Base-by-base conservation (phyloP, 768 basidiomycete genomes). In the Boletus reticulatus region DNA sequence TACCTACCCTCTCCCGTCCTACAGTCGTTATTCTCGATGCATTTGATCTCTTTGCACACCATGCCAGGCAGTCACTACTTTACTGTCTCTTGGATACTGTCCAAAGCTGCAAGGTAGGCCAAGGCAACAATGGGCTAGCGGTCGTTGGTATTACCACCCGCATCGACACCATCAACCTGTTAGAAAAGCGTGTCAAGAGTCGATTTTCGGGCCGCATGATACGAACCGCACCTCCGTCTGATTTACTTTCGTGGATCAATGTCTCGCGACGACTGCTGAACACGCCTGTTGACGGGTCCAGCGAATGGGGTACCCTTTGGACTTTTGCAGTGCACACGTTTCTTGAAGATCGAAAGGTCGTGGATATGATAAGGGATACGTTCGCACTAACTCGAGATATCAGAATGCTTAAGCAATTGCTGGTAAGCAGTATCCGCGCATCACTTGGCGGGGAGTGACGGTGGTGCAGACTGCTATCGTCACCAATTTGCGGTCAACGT, bases 121-220 rank as follows among this genome's bases (percentile, higher is more conserved):
- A 75, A 43, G 77, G 75, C 13, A 82, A 67, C 62, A 84, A 81
- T 58, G 94, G 94, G 3, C 72, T 97, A 20, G 89, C 88, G 0
- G 86, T 99, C 34, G 76, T 99, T 36, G 97, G 97, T 9, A 71
- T 94, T 12, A 94, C 94, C 1, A 85, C 84, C 32, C 85, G 94
- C 10, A 80, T 95, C 22, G 94, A 98, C 64, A 89, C 92, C 17
- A 81, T 98, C 56, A 89, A 91, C 59, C 73, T 90, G 3, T 78
- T 99, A 17, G 97, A 99, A 70, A 99, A 99, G 70, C 81, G 97
- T 43, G 97, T 99, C 48, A 97, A 98, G 73, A 97, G 94, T 60
- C 84, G 97, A 4, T 99, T 98, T 74, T 98, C 95, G 2, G 93
- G 94, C 32, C 80, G 97, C 52, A 90, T 93, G 63, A 78, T 95